These are phyloP conservation scores for Polymyxa betae DNA, from an alignment of 208 protist species.

Conservation along the genomic window DNA sequence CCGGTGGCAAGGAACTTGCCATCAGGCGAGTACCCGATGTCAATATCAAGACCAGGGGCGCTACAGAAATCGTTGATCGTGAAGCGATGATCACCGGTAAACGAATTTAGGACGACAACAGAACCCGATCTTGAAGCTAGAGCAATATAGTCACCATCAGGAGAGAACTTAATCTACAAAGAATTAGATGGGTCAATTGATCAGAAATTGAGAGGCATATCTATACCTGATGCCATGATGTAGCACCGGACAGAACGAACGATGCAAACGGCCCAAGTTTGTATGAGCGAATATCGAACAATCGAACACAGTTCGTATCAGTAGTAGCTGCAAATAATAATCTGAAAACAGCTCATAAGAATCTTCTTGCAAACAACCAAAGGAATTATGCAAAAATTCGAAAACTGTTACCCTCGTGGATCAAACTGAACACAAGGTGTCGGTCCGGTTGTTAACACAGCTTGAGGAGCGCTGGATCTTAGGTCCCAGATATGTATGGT, in stretches of 20 bases:
- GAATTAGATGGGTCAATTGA: too few relatives aligned
- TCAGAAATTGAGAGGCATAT: too few relatives aligned
- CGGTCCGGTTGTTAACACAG: background rate
- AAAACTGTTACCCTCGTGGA: background rate
- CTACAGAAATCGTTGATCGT: background rate
- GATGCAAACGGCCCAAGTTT: background rate
- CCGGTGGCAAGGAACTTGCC: conserved; percentile 4
- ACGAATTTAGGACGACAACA: background rate
- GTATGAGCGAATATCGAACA: conserved; percentile 10
- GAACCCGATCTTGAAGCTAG: background rate
- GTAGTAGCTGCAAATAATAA: background rate
- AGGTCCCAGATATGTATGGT: background rate
- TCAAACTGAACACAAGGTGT: conserved; percentile 1
- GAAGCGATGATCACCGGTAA: background rate
- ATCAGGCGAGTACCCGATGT: background rate
- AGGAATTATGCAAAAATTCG: too few relatives aligned
- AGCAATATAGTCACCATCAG: background rate
- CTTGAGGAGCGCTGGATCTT: background rate
- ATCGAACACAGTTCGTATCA: background rate
- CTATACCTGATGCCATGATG: background rate
- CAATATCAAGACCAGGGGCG: background rate
- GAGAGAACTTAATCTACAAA: background rate
- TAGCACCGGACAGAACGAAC: background rate
- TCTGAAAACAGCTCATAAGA: background rate
- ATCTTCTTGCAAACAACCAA: too few relatives aligned